Evolutionary conservation across 305 asterid species (phyloP), one percentile per base, ranked within the genome.

Genomic region (Petunia hybrid): DNA sequence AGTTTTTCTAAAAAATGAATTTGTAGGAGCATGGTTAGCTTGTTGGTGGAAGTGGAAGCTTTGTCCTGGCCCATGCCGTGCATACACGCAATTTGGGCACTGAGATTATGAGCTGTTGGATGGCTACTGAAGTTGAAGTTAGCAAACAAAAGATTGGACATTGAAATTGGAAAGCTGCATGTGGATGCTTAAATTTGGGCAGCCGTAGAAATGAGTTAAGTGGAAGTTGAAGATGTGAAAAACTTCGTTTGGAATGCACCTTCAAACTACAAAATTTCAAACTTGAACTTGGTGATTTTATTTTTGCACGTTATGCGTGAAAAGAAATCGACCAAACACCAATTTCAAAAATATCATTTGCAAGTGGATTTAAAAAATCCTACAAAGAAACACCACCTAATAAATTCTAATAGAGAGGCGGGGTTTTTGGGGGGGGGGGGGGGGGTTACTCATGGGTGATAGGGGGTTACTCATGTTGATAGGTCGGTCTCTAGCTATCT

Each of bases 181-280:
- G 60, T 45, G 59, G 41, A 22, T 45, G 60, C 42, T 46, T 5
- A 46, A 35, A 6, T 64, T 22, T 70, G 9, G 57, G 77, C 10
- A 46, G 60, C 31, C 5, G 12, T 46, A 46, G 60, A 22, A 22
- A 22, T 22, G 31, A 22, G 31, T 22, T 22, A 55, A 22, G 42
- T 46, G 59, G 16, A 9, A 22, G n/a, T 68, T 10, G 38, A n/a
- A 42, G 56, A 68, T 42, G 40, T 16, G 40, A 68, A 22, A 10
- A 45, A 69, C 76, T 69, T 69, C 9, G 8, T 40, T 16, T 43
- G 41, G 8, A 70, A 70, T 70, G 36, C 77, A 70, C 14, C 57
- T 69, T 69, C 59, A 46, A 69, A 45, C 76, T 55, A 46, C 76
- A 69, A 16, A 40, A 16, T 45, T 31, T 70, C 16, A 70, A 43